phyloP scores from a whole-genome alignment of 805 yeast genomes.

The Saturnispora gosingensis region DNA sequence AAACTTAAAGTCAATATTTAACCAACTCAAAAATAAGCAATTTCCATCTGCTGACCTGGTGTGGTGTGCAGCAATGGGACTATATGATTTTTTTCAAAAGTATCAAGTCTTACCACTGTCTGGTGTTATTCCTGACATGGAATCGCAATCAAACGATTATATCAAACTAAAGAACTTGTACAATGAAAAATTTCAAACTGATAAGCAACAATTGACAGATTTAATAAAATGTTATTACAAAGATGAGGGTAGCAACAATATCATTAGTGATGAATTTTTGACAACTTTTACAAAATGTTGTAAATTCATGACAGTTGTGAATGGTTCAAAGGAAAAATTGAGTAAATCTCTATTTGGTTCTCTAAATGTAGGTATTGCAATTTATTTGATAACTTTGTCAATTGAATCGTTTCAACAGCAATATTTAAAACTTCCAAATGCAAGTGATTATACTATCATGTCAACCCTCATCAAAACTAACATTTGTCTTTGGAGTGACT shows the following conservation, averaged over 20 bases:
- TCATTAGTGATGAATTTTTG: constrained; percentile 29
- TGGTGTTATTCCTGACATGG: constrained; percentile 84
- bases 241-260: constrained; percentile 20
- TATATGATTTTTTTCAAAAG: constrained; percentile 39
- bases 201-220: constrained; percentile 33
- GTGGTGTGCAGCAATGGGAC: constrained; percentile 55
- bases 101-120: constrained; percentile 50
- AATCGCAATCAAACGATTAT: constrained; percentile 59
- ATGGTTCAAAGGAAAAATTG: constrained; percentile 5
- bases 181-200: constrained; percentile 42
- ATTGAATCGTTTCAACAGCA: constrained; percentile 20
- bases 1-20: constrained; percentile 21
- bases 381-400: constrained; percentile 38
- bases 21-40: constrained; percentile 12
- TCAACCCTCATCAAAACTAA: constrained; percentile 21
- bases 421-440: constrained; percentile 15
- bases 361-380: constrained; percentile 8
- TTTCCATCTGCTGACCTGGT: constrained; percentile 30
- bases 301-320: constrained; percentile 36
- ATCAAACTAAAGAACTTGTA: constrained; percentile 51
- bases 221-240: constrained; percentile 16
- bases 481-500: constrained; percentile 13
- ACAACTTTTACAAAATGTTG: constrained; percentile 55
- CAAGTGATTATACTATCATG: constrained; percentile 17
- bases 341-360: background rate